Evolutionary conservation across 306 rosid species (phyloP), one percentile per base, ranked within the genome.

Genomic region (Fagus sylvatica): DNA sequence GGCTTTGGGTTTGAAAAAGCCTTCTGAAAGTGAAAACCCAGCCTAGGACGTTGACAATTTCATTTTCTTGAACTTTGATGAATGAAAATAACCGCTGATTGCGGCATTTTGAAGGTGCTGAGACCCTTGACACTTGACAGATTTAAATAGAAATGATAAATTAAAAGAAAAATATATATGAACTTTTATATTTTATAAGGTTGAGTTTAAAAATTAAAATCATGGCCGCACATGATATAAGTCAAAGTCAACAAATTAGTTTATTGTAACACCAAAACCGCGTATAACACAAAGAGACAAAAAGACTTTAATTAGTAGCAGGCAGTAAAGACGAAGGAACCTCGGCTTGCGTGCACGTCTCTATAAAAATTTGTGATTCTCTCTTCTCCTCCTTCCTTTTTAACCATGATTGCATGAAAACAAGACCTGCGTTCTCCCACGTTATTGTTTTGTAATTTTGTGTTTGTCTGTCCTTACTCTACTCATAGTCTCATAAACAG

Each of bases 311-410:
- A 79, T 68, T 43, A 17, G 19, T 3, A 7, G 62, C 30, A 48
- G 84, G 80, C 75, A 78, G 57, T 19, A 36, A 71, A 78, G 86
- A 84, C 90, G 81, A 87, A 79, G 80, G 75, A 36, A 75, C 78
- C 61, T 84, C 16, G 90, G 28, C 32, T 87, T 87, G 87, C 91
- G 95, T 88, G 95, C 87, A 90, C 92, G 95, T 59, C 93, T 84
- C 83, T 33, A 5, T 22, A 28, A 49, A 73, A 51, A 53, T 71
- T 41, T 4, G 61, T 53, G 79, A 37, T 22, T 68, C 69, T 6
- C 34, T 10, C 33, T 19, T n/a, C 4, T 3, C 62, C 62, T 40
- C 61, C 51, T n/a, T n/a, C 22, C 77, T 64, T 79, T 79, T 9
- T 17, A 53, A 30, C 56, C 17, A 76, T 76, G 74, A 76, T 67